Percentiles rank a stretch among this genome's conserved stretches.
Conservation (phyloP, 345 rosid species). For the Populus pruinosa region DNA sequence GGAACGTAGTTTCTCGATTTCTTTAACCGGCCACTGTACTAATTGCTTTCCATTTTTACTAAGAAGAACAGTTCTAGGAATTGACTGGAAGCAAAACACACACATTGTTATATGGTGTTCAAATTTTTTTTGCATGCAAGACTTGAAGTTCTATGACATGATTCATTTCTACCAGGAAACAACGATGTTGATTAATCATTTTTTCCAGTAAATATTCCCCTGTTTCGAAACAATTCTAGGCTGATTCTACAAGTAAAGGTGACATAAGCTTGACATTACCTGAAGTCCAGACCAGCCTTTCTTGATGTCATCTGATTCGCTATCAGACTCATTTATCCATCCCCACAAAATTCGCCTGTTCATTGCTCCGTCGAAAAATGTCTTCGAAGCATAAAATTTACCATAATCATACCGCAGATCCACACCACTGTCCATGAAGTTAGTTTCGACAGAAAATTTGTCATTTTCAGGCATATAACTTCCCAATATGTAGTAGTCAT, state of each 20-base stretch:
- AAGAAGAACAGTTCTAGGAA: conserved; percentile 62
- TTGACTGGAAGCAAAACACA: conserved; percentile 30
- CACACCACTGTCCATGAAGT: conserved; percentile 31
- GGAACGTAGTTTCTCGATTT: conserved; percentile 39
- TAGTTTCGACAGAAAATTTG: conserved; percentile 33
- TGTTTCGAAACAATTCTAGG: too few species aligned
- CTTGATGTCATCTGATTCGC: conserved; percentile 38
- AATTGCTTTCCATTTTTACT: conserved; percentile 50
- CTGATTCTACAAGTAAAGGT: too few species aligned
- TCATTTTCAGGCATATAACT: conserved; percentile 40
- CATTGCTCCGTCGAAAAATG: conserved; percentile 54
- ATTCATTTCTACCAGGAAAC: too few species aligned
- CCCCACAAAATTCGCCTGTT: conserved; percentile 55
- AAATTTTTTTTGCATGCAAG: too few species aligned
- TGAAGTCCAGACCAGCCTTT: conserved; percentile 76
- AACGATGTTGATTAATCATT: too few species aligned
- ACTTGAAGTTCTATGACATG: too few species aligned
- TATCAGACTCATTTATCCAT: conserved; percentile 63
- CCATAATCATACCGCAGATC: conserved; percentile 66
- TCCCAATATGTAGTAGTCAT: conserved; percentile 57
- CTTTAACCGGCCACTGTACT: conserved; percentile 67
- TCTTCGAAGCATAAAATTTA: conserved; percentile 61
- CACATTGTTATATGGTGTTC: too few species aligned
- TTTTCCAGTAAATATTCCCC: too few species aligned
- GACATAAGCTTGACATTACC: conserved; percentile 31